Percentiles rank a stretch among this genome's conserved stretches.
phyloP scores from a whole-genome alignment of 2,329 filamentous ascomycete species.

The Nannizzia gypsea region DNA sequence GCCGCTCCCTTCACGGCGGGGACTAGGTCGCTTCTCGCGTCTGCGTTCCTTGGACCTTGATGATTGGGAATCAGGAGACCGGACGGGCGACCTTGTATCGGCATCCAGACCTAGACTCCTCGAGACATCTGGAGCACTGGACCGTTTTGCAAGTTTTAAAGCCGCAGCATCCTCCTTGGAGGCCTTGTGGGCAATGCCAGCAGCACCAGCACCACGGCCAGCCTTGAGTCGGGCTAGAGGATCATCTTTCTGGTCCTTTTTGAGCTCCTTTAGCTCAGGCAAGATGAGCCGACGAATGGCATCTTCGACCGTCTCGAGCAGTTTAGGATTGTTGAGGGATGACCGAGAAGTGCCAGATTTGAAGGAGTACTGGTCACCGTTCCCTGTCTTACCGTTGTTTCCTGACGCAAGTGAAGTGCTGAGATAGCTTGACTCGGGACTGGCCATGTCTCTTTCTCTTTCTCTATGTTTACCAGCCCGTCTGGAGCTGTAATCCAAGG shows the following conservation, averaged over 20 bases:
- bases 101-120: conserved; percentile 51
- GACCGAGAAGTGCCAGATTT: conserved; percentile 51
- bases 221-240: conserved; percentile 56
- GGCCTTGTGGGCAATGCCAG: conserved; percentile 39
- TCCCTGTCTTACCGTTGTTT: conserved; percentile 25
- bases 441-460: conserved; percentile 44
- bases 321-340: conserved; percentile 81
- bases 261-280: conserved; percentile 81
- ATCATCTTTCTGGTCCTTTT: conserved; percentile 74
- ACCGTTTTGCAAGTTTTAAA: conserved; percentile 44
- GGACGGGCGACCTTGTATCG: conserved; percentile 1
- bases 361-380: conserved; percentile 47
- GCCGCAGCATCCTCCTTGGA: conserved; percentile 41
- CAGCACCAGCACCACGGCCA: conserved; percentile 32
- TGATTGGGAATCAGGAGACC: conserved; percentile 31
- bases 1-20: conserved; percentile 36
- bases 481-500: conserved; percentile 25
- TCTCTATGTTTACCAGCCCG: conserved; percentile 40
- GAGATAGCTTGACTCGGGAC: conserved; percentile 50
- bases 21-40: conserved; percentile 41
- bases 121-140: conserved; percentile 48
- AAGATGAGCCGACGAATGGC: conserved; percentile 81
- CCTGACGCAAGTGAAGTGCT: conserved; percentile 44
- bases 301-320: conserved; percentile 85
- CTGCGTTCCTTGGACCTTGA: conserved; percentile 41